These are phyloP conservation scores for Gypsophila paniculata DNA, from an alignment of 179 eudicot genomes.

Conservation along the genomic window DNA sequence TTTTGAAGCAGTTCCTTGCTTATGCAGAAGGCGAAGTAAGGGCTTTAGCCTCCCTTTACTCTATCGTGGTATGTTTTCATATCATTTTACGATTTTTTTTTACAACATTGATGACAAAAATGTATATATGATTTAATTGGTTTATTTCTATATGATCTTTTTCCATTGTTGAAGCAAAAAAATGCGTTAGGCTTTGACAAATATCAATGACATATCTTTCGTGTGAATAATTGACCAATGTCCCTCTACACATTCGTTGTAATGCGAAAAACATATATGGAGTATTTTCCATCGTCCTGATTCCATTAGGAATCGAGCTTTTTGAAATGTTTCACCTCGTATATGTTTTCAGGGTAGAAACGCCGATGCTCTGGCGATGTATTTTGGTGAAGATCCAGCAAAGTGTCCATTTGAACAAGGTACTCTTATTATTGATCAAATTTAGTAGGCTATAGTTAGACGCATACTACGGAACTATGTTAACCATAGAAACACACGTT, in stretches of 20 bases:
- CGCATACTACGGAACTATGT: too few relatives aligned
- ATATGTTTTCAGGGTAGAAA: conserved; percentile 57
- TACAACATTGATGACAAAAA: neutral
- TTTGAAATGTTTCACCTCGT: neutral
- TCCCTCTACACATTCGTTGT: neutral
- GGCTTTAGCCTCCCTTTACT: conserved; percentile 73
- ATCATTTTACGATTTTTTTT: conserved; percentile 7
- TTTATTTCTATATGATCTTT: neutral
- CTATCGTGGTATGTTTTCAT: conserved; percentile 59
- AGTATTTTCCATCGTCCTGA: conserved; percentile 1
- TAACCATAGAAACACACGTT: too few relatives aligned
- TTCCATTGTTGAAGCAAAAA: neutral
- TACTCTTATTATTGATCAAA: conserved; percentile 25
- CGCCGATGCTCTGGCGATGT: conserved; percentile 83
- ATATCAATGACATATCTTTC: neutral
- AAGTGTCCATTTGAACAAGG: conserved; percentile 96
- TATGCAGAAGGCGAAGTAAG: conserved; percentile 86
- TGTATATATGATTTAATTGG: neutral
- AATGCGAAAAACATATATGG: neutral
- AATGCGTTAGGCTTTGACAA: neutral
- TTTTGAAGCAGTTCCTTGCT: conserved; percentile 62
- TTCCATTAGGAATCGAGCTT: conserved; percentile 3
- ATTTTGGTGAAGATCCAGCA: conserved; percentile 96
- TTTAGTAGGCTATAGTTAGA: too few relatives aligned
- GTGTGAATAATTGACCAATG: neutral